phyloP scores from a whole-genome alignment of 768 basidiomycete genomes.

The Candolleomyces eurysporus region DNA sequence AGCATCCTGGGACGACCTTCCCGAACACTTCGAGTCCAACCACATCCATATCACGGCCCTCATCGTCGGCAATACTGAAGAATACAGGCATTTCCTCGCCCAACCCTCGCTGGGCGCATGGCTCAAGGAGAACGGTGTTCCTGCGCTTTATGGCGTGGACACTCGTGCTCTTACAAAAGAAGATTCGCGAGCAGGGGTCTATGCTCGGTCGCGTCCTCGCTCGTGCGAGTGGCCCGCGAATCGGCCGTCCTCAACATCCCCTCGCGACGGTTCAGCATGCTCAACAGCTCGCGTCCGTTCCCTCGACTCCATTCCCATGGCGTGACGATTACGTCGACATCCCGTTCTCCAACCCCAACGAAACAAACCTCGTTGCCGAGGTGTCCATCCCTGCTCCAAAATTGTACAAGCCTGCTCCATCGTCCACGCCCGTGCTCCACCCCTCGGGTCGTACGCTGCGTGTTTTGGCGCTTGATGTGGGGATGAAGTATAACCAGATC shows the following conservation, averaged over 20 bases:
- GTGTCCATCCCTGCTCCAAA: slow-evolving; percentile 76
- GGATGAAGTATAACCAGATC: slow-evolving; percentile 99
- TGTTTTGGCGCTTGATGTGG: slow-evolving; percentile 90
- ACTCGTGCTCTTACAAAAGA: slow-evolving; percentile 96
- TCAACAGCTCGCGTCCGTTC: slow-evolving; percentile 46
- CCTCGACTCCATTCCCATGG: slow-evolving; percentile 61
- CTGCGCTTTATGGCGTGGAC: slow-evolving; percentile 94
- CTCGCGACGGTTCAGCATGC: slow-evolving; percentile 13
- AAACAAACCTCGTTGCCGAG: slow-evolving; percentile 83
- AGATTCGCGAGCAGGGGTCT: slow-evolving; percentile 90
- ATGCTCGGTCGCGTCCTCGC: slow-evolving; percentile 86
- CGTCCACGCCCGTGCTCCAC: slow-evolving; percentile 55
- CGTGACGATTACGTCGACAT: slow-evolving; percentile 79
- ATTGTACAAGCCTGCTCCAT: slow-evolving; percentile 55
- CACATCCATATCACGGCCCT: slow-evolving; percentile 92
- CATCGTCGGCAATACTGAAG: slow-evolving; percentile 88
- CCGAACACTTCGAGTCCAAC: slow-evolving; percentile 87
- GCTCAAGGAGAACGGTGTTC: slow-evolving; percentile 93
- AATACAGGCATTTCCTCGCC: slow-evolving; percentile 94
- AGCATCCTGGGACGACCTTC: slow-evolving; percentile 50
- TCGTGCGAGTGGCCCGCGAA: slow-evolving; percentile 46
- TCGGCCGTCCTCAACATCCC: slow-evolving; percentile 34
- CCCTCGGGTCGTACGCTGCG: slow-evolving; percentile 80
- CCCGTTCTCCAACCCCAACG: slow-evolving; percentile 87
- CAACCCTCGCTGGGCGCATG: slow-evolving; percentile 83